A percentile compares a stretch with the other conserved stretches of the same genome.
Conservation (phyloP, 202 grass and related monocot species). For the Musa balbisiana region DNA sequence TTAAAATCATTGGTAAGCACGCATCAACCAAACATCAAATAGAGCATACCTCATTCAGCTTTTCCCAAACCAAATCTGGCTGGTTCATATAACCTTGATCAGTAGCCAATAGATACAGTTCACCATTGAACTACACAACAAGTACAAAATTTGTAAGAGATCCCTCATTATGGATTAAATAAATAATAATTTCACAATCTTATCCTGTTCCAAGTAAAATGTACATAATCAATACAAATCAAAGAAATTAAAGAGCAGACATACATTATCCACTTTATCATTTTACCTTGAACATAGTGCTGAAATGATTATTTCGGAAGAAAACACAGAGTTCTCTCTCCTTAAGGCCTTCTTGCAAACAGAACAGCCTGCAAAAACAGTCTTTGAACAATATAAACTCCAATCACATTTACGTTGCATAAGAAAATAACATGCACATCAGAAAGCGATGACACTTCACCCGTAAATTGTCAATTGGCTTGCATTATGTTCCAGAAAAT, state of each 20-base stretch:
- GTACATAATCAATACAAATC: not conserved
- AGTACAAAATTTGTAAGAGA: not conserved
- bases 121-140: slow-evolving; percentile 65
- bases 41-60: slow-evolving; percentile 80
- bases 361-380: slow-evolving; percentile 65
- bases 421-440: slow-evolving; percentile 5
- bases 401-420: slow-evolving; percentile 16
- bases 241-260: slow-evolving; percentile 12
- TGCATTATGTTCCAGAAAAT: slow-evolving; percentile 69
- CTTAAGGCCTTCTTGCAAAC: slow-evolving; percentile 90
- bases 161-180: not conserved
- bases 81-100: slow-evolving; percentile 96
- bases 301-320: slow-evolving; percentile 99
- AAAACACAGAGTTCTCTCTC: slow-evolving; percentile 95
- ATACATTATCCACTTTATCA: not conserved
- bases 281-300: slow-evolving; percentile 95
- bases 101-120: slow-evolving; percentile 85
- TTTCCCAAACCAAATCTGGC: slow-evolving; percentile 98
- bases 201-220: not conserved
- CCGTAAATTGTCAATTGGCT: slow-evolving; percentile 96
- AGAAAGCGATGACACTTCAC: slow-evolving; percentile 33
- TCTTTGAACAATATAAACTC: slow-evolving; percentile 4
- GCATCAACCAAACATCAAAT: not conserved
- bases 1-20: no score
- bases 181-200: not conserved